These are phyloP conservation scores for Naganishia albida DNA, from an alignment of 1,284 basidiomycete species.

Conservation along the genomic window DNA sequence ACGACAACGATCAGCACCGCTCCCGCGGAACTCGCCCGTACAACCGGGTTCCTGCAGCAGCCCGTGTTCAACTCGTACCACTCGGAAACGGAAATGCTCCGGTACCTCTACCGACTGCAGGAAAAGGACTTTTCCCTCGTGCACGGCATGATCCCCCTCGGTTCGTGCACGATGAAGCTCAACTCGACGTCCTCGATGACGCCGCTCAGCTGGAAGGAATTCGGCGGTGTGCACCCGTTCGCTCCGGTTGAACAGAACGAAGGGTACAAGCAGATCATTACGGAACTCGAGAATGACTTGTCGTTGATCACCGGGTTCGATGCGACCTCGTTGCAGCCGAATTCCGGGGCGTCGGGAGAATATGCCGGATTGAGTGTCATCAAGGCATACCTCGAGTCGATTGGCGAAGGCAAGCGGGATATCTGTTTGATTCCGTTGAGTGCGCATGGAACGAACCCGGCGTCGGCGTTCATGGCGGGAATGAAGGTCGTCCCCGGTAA, in stretches of 20 bases:
- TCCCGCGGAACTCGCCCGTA: conserved; percentile 66
- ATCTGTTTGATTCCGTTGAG: conserved; percentile 93
- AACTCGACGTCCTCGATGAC: conserved; percentile 97
- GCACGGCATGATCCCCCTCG: conserved; percentile 96
- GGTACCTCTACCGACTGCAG: conserved; percentile 91
- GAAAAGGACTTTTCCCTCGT: conserved; percentile 92
- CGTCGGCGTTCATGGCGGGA: conserved; percentile 95
- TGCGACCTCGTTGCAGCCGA: conserved; percentile 92
- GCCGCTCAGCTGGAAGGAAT: conserved; percentile 91
- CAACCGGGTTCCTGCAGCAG: conserved; percentile 76
- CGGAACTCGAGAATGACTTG: conserved; percentile 87
- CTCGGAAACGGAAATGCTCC: conserved; percentile 96
- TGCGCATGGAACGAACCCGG: conserved; percentile 95
- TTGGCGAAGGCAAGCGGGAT: conserved; percentile 80
- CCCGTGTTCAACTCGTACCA: conserved; percentile 93
- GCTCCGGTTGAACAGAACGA: conserved; percentile 84
- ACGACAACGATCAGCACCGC: conserved; percentile 41
- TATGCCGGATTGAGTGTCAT: conserved; percentile 93
- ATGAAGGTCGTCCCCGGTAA: conserved; percentile 79
- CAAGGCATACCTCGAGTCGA: conserved; percentile 87
- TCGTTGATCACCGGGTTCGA: conserved; percentile 94
- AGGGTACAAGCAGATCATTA: conserved; percentile 82
- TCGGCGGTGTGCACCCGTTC: conserved; percentile 87
- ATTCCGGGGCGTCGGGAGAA: conserved; percentile 95
- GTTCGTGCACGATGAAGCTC: conserved; percentile 95